These are phyloP conservation scores for Typha latifolia DNA, from an alignment of 176 grass and related monocot genomes.

Conservation along the genomic window DNA sequence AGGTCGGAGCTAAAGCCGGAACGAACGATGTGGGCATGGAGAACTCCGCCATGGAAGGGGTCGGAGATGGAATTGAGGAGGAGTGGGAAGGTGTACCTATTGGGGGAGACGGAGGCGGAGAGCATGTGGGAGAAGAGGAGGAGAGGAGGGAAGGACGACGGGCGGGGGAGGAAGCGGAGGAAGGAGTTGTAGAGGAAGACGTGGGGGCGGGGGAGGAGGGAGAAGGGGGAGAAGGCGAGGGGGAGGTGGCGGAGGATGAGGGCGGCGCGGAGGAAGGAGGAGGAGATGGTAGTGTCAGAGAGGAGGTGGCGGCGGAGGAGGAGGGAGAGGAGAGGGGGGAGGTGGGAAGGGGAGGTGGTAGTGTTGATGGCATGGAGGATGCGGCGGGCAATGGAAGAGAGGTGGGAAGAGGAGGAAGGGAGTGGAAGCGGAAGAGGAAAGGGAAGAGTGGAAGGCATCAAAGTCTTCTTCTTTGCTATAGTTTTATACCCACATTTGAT, in stretches of 20 bases:
- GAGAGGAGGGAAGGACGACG: slow-evolving; percentile 27
- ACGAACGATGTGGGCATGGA: slow-evolving; percentile 37
- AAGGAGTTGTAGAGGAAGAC: slow-evolving; percentile 25
- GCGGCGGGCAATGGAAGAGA: slow-evolving; percentile 21
- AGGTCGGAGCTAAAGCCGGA: slow-evolving; percentile 37
- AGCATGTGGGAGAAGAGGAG: slow-evolving; percentile 43
- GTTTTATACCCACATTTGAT: no score
- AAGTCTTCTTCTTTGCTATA: no score
- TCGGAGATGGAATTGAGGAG: slow-evolving; percentile 46
- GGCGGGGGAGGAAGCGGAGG: background rate
- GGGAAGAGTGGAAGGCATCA: slow-evolving; percentile 36
- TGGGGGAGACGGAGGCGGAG: slow-evolving; percentile 44
- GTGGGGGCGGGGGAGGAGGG: slow-evolving; percentile 22
- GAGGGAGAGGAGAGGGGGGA: slow-evolving; percentile 31
- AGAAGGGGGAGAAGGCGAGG: slow-evolving; percentile 17
- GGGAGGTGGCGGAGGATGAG: slow-evolving; percentile 9
- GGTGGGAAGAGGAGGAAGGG: slow-evolving; percentile 21
- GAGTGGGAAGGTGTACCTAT: slow-evolving; percentile 51
- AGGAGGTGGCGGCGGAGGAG: slow-evolving; percentile 39
- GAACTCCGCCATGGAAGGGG: slow-evolving; percentile 17
- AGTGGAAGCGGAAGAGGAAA: slow-evolving; percentile 14
- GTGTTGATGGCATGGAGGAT: slow-evolving; percentile 36
- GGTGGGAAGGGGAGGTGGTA: slow-evolving; percentile 18
- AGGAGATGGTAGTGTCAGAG: slow-evolving; percentile 43
- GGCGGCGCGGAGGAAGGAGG: slow-evolving; percentile 26